A percentile compares a stretch with the other conserved stretches of the same genome.
These are phyloP conservation scores for Cutaneotrichosporon mucoides DNA, from an alignment of 1,284 basidiomycete genomes.

Conservation along the genomic window DNA sequence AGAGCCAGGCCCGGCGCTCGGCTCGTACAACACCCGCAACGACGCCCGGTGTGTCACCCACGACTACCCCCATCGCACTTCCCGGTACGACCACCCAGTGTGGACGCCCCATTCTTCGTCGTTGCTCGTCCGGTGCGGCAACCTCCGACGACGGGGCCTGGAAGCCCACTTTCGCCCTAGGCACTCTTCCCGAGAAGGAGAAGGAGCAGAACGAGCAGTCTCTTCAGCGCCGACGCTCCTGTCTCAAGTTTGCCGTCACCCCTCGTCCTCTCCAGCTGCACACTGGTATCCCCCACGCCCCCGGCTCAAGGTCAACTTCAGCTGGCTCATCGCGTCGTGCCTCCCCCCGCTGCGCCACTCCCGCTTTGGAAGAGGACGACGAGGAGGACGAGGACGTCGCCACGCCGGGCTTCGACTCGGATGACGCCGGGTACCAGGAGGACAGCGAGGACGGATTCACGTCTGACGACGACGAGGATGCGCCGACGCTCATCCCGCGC, in stretches of 20 bases:
- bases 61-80: background rate
- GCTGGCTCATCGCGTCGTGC: background rate
- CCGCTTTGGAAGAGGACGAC: slow-evolving; percentile 1
- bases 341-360: background rate
- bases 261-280: slow-evolving; percentile 17
- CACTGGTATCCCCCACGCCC: background rate
- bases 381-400: slow-evolving; percentile 12
- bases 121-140: slow-evolving; percentile 3
- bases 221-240: slow-evolving; percentile 12
- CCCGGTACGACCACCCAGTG: background rate
- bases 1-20: slow-evolving; percentile 9
- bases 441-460: slow-evolving; percentile 26
- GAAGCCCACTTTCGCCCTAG: background rate
- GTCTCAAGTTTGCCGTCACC: slow-evolving; percentile 23
- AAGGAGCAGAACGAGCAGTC: background rate
- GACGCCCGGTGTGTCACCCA: background rate
- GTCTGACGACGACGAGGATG: slow-evolving; percentile 14
- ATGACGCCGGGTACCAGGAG: slow-evolving; percentile 20
- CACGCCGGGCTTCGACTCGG: slow-evolving; percentile 9
- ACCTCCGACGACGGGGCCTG: background rate
- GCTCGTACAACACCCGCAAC: background rate
- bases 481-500: slow-evolving; percentile 1
- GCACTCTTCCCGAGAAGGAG: background rate
- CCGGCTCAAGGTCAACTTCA: background rate
- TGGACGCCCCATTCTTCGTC: slow-evolving; percentile 16